Conservation (phyloP, 371 early-diverging fungal species). For the Thermomucor indicae-seudaticae region DNA sequence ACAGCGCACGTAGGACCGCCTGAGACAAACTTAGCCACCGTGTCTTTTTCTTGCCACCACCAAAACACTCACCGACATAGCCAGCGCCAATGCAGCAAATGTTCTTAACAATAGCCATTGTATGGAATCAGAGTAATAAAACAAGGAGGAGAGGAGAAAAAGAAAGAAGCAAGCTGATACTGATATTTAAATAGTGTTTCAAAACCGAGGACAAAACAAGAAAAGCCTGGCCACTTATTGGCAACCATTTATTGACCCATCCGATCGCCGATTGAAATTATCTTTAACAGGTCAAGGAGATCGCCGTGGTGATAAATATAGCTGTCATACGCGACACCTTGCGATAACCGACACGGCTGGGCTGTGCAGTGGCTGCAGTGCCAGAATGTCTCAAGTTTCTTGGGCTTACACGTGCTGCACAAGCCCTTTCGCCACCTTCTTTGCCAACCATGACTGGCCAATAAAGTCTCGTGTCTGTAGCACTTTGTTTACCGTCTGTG, state of each 20-base stretch:
- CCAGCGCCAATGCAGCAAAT: slow-evolving; percentile 94
- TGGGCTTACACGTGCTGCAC: neutral
- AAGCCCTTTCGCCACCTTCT: too few species aligned
- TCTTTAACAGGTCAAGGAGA: slow-evolving; percentile 3
- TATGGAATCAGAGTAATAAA: slow-evolving; percentile 6
- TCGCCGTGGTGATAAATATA: slow-evolving; percentile 5
- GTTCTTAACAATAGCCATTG: slow-evolving; percentile 50
- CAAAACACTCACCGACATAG: slow-evolving; percentile 74
- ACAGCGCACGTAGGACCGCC: slow-evolving; percentile 96
- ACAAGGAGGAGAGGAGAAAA: neutral
- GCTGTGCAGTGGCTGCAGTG: too few species aligned
- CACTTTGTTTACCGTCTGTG: neutral
- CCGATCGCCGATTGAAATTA: slow-evolving; percentile 11
- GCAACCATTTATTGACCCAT: slow-evolving; percentile 3
- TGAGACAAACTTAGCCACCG: slow-evolving; percentile 12
- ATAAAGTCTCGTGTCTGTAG: neutral
- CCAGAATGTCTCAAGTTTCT: too few species aligned
- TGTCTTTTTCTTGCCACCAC: neutral
- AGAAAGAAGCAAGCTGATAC: slow-evolving; percentile 1
- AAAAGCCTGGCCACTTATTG: neutral
- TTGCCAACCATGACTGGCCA: neutral
- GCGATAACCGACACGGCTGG: too few species aligned
- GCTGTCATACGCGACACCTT: too few species aligned
- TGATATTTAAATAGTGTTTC: neutral
- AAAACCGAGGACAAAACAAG: neutral